phyloP scores from a whole-genome alignment of 108 stramenopile species.

The Conticribra guillardii region DNA sequence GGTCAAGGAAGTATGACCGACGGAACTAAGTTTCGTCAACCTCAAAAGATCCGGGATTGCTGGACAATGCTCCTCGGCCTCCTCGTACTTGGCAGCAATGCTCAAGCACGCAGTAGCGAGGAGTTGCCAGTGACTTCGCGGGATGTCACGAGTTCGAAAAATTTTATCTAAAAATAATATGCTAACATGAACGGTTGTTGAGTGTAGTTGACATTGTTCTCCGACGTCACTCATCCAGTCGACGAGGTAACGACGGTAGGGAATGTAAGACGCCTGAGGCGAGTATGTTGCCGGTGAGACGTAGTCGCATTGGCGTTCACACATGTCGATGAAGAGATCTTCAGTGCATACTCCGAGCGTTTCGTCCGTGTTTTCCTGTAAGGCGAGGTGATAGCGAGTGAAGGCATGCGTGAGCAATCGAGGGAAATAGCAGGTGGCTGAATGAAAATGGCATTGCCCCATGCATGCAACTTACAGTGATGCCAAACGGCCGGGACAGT shows the following conservation, averaged over 20 bases:
- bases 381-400: neutral
- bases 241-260: constrained; percentile 87
- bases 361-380: constrained; percentile 65
- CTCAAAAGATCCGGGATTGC: constrained; percentile 84
- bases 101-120: constrained; percentile 91
- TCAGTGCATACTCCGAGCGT: constrained; percentile 66
- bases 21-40: constrained; percentile 74
- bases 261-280: constrained; percentile 80
- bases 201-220: constrained; percentile 83
- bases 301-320: constrained; percentile 75
- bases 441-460: too few species aligned
- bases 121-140: constrained; percentile 87
- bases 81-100: constrained; percentile 91
- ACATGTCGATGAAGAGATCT: constrained; percentile 85
- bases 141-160: constrained; percentile 71
- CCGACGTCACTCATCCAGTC: constrained; percentile 95
- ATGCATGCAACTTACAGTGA: constrained; percentile 55
- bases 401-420: neutral
- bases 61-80: constrained; percentile 91
- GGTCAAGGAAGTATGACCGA: constrained; percentile 78
- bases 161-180: constrained; percentile 90
- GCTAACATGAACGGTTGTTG: constrained; percentile 82
- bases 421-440: neutral
- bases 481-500: constrained; percentile 71
- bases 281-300: constrained; percentile 72